Conservation (phyloP, 169 alveolate genomes). For the Amoebophrya sp. region DNA sequence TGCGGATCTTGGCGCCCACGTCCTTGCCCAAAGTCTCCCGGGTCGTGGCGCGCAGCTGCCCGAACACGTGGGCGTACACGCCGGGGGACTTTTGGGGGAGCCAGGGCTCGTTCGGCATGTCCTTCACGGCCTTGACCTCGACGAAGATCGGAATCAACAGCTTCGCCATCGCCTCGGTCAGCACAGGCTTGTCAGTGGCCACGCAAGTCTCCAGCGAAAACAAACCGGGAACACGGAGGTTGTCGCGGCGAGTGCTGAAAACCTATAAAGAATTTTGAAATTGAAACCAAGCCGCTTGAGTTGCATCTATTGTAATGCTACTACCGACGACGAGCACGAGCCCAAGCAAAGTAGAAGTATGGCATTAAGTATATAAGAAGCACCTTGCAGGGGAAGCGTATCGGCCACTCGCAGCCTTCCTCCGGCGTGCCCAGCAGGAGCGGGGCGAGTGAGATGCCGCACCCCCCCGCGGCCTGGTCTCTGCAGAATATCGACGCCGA, state of each 20-base stretch:
- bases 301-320: no score
- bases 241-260: neutral
- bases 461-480: neutral
- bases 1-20: neutral
- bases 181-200: neutral
- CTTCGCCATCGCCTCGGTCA: neutral
- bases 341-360: no score
- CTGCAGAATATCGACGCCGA: neutral
- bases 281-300: neutral
- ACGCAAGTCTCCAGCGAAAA: neutral
- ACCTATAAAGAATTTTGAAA: neutral
- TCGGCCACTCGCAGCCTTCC: no score
- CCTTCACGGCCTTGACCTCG: neutral
- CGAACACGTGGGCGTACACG: neutral
- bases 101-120: conserved; percentile 3
- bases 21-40: no score
- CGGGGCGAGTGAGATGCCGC: neutral
- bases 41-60: no score
- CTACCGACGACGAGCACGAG: no score
- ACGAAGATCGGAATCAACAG: neutral
- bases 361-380: neutral
- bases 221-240: neutral
- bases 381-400: no score
- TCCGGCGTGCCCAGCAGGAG: neutral
- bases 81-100: neutral